phyloP scores from a whole-genome alignment of 345 rosid genomes.

The Gynandropsis gynandra region DNA sequence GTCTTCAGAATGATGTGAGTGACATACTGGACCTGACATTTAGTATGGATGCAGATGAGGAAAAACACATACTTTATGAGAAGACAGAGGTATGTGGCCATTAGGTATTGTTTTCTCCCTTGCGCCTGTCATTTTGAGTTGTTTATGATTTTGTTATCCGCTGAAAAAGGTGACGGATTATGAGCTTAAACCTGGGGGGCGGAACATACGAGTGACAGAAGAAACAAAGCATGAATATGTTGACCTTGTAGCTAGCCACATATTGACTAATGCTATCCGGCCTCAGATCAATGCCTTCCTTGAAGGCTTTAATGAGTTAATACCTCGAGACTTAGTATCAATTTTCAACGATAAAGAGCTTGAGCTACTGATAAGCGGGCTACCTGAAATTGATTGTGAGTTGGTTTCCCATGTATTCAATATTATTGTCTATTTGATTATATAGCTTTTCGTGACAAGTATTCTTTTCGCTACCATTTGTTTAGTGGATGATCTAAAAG shows the following conservation, averaged over 20 bases:
- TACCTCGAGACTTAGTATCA: slow-evolving; percentile 73
- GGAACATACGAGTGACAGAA: slow-evolving; percentile 88
- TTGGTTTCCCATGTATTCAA: slow-evolving; percentile 17
- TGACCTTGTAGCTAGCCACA: slow-evolving; percentile 95
- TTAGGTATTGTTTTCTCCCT: not conserved
- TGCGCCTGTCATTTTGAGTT: slow-evolving; percentile 2
- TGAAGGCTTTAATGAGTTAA: slow-evolving; percentile 77
- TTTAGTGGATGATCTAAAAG: slow-evolving; percentile 77
- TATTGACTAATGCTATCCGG: slow-evolving; percentile 89
- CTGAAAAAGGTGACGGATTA: slow-evolving; percentile 76
- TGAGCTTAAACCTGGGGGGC: slow-evolving; percentile 96
- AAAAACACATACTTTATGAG: slow-evolving; percentile 89
- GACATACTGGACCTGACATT: slow-evolving; percentile 86
- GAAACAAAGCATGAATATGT: slow-evolving; percentile 97
- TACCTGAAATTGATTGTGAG: slow-evolving; percentile 99
- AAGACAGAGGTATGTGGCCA: slow-evolving; percentile 66
- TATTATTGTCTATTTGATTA: slow-evolving; percentile 26
- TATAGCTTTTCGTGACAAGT: not conserved
- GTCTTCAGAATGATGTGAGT: slow-evolving; percentile 92
- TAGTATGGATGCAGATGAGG: slow-evolving; percentile 98
- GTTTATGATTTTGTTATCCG: slow-evolving; percentile 18
- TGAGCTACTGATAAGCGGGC: slow-evolving; percentile 97
- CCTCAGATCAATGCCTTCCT: slow-evolving; percentile 91
- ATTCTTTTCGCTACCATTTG: not conserved
- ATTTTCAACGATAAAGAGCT: slow-evolving; percentile 96